These are phyloP conservation scores for Monosporozyma aquatica DNA, from an alignment of 805 yeast genomes.

Conservation along the genomic window DNA sequence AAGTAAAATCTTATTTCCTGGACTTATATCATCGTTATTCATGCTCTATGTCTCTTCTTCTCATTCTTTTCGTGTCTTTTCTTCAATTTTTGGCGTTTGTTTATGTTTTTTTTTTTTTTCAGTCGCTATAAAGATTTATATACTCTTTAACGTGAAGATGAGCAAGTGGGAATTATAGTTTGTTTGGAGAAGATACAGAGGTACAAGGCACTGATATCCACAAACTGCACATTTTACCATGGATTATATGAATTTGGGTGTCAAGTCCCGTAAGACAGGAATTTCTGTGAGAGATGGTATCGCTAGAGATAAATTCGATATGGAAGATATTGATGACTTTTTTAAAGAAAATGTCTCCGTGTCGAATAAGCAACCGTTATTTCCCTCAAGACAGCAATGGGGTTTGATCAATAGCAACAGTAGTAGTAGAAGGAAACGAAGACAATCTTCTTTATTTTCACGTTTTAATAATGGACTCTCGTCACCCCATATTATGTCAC, in stretches of 20 bases:
- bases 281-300: constrained; percentile 11
- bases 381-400: constrained; percentile 3
- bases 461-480: constrained; percentile 8
- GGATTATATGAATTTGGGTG: constrained; percentile 44
- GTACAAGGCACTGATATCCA: too few species aligned
- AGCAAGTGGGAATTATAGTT: too few species aligned
- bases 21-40: too few species aligned
- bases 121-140: neutral
- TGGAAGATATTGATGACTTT: constrained; percentile 46
- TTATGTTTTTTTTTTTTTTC: neutral
- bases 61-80: neutral
- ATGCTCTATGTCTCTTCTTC: too few species aligned
- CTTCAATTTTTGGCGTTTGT: neutral
- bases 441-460: constrained; percentile 16
- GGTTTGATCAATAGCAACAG: neutral
- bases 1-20: too few species aligned
- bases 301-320: constrained; percentile 14
- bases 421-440: constrained; percentile 11
- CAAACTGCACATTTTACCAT: too few species aligned
- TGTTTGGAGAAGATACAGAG: too few species aligned
- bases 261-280: constrained; percentile 61
- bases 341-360: constrained; percentile 42
- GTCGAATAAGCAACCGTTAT: too few species aligned
- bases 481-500: constrained; percentile 11
- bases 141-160: too few species aligned